Base-by-base conservation (phyloP, 805 yeast species). In the Isabelozyma heimii region DNA sequence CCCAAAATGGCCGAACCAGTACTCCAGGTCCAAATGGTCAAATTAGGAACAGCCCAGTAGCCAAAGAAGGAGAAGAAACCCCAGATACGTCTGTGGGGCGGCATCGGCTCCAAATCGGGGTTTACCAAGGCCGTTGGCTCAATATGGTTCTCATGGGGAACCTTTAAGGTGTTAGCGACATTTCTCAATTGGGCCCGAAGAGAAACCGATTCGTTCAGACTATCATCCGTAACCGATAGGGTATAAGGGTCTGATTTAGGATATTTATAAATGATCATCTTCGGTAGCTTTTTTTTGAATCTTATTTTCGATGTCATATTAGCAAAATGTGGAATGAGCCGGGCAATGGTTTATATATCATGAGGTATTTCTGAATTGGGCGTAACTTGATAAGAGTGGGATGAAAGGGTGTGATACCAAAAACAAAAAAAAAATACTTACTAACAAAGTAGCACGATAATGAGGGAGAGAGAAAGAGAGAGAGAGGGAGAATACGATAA, bases 61-160 rank as follows among this genome's bases (percentile, higher is more conserved):
- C 69, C 69, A 38, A 73, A 56, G 54, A 67, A 77, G 39, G 72
- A 67, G 55, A 67, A 59, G 33, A 60, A 57, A 13, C 67, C 71
- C 81, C 81, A 78, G 0, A 76, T 70, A 44, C 81, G 61, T 48
- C 80, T 56, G 8, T 52, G 48, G 3, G 74, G 73, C 2, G 76
- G 76, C 41, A 75, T 54, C 12, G 79, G 78, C 28, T 47, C 47
- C 16, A 49, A 33, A 37, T 49, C 52, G 7, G 35, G 40, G 16
- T 47, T 49, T 3, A 14, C 8, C 6, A 48, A 37, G 2, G 40
- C 37, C 4, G 51, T 48, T 8, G 50, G 50, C 16, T 43, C 47
- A 7, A 16, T 17, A n/a, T 40, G 42, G 17, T 20, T 26, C 9
- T 47, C 50, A 28, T 47, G 50, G 8, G 50, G 50, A 6, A 47